Evolutionary conservation across 768 basidiomycete genomes (phyloP), one percentile per base, ranked within the genome.

Genomic region (Clitopilus hobsonii): DNA sequence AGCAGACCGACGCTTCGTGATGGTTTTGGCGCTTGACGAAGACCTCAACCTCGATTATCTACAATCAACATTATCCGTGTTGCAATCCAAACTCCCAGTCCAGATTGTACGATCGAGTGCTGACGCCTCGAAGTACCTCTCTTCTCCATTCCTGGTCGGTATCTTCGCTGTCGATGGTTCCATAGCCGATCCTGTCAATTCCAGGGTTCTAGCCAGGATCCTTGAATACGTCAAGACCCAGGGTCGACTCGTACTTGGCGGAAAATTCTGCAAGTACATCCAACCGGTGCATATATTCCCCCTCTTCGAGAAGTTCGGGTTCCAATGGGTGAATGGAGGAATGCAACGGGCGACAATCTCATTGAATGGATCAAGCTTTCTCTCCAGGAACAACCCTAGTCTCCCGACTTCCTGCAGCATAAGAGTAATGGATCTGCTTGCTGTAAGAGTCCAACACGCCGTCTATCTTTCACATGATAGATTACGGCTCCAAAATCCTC

Each of bases 191-290:
- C 49, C 51, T 0, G 54, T 64, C 25, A 61, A 71, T 32, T 60
- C 62, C 2, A 60, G 63, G 14, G 57, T 75, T 0, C 60, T 70
- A 26, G 54, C 64, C 11, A 61, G 61, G 29, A 56, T 76, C 38
- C 68, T 71, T 22, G 62, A 63, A 47, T 76, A 71, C 53, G 68
- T 65, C 1, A 63, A 69, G 28, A 55, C 56, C 5, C 74, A 76
- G 4, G 77, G 77, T 0, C 69, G 63, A 5, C 64, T 74, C 38
- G 65, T 77, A 32, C 63, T 74, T 36, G 67, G 64, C 6, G 61
- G 64, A n/a, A 53, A 59, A 7, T 67, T 70, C 58, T 60, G 65
- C 55, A 54, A 45, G 1, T 64, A 62, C 49, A 53, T 66, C 28
- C 22, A 23, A 3, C 49, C 38, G 2, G 22, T 27, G 2, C 58